Evolutionary conservation across 2,329 filamentous ascomycete genomes (phyloP), one percentile per base, ranked within the genome.

Genomic region (Dactylonectria estremocensis): DNA sequence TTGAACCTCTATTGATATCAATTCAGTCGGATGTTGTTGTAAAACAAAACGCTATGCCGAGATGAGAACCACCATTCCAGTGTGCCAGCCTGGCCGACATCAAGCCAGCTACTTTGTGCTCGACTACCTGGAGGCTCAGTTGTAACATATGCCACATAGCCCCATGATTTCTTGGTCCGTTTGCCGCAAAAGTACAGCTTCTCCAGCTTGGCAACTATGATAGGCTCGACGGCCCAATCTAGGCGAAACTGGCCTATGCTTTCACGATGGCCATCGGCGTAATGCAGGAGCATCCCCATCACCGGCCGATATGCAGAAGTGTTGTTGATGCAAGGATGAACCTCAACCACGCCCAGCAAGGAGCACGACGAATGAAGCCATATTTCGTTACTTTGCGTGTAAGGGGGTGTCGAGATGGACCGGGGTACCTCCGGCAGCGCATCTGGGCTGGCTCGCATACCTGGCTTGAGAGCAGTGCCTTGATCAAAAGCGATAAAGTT

Each of bases 161-260:
- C 46, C 52, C 53, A 53, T 13, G 16, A 49, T 45, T 64, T 40
- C 33, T 46, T 61, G 43, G 57, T 45, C 37, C 61, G 33, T 28
- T 66, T 66, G n/a, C 66, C 58, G 33, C 57, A 58, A 57, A 68
- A 45, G 48, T 65, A 65, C 2, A 68, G 28, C 24, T 46, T 64
- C 20, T 68, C 61, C 13, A 28, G 35, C 8, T 60, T 48, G 46
- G 24, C 52, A 11, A 68, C 13, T 8, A 43, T 16, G 16, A 68
- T 58, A 54, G 45, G 35, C 18, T 61, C 31, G 37, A 14, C 22
- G 43, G 8, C 40, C 61, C 61, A 64, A 22, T 65, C 66, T 13
- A 64, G 45, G 7, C 66, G 66, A 33, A 68, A 61, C 35, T 64
- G 56, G 13, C 61, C 61, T 11, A 68, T 14, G 20, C 33, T 58